These are phyloP conservation scores for Thielaviopsis musarum DNA, from an alignment of 2,329 filamentous ascomycete species.

Conservation along the genomic window DNA sequence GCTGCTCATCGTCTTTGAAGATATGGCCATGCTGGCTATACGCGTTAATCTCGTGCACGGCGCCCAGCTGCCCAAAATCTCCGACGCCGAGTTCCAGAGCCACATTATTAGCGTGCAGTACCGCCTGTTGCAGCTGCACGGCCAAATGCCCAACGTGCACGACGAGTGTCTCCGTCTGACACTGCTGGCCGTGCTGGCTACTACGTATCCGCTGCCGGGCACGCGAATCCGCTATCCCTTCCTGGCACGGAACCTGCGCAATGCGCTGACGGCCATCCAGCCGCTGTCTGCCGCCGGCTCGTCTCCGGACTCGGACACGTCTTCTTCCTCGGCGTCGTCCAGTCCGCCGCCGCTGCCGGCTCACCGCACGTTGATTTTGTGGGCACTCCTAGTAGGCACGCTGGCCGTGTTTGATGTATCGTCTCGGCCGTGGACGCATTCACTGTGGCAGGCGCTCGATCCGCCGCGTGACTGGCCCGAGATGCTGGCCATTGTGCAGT, in stretches of 20 bases:
- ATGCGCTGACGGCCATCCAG: conserved; percentile 7
- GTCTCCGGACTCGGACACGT: background rate
- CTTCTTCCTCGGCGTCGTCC: background rate
- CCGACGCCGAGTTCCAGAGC: conserved; percentile 9
- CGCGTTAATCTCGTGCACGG: conserved; percentile 9
- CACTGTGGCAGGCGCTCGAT: conserved; percentile 6
- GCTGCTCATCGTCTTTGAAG: conserved; percentile 10
- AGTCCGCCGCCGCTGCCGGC: background rate
- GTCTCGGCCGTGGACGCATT: conserved; percentile 9
- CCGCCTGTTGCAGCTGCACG: conserved; percentile 8
- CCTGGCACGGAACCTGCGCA: conserved; percentile 6
- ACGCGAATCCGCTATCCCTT: conserved; percentile 10
- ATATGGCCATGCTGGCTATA: conserved; percentile 7
- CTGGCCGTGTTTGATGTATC: conserved; percentile 10
- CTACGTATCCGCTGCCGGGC: conserved; percentile 10
- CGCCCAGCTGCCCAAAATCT: conserved; percentile 6
- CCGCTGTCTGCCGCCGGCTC: background rate
- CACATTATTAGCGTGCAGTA: conserved; percentile 9
- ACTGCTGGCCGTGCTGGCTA: conserved; percentile 9
- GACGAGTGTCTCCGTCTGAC: conserved; percentile 9
- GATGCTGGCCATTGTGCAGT: conserved; percentile 5
- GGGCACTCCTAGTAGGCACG: conserved; percentile 7
- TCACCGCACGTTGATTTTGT: conserved; percentile 7
- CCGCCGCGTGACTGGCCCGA: conserved; percentile 8
- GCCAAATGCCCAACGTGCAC: conserved; percentile 1